A percentile compares a stretch with the other conserved stretches of the same genome.
Evolutionary conservation across 768 basidiomycete species (phyloP).

Genomic region (Amanita phalloides): DNA sequence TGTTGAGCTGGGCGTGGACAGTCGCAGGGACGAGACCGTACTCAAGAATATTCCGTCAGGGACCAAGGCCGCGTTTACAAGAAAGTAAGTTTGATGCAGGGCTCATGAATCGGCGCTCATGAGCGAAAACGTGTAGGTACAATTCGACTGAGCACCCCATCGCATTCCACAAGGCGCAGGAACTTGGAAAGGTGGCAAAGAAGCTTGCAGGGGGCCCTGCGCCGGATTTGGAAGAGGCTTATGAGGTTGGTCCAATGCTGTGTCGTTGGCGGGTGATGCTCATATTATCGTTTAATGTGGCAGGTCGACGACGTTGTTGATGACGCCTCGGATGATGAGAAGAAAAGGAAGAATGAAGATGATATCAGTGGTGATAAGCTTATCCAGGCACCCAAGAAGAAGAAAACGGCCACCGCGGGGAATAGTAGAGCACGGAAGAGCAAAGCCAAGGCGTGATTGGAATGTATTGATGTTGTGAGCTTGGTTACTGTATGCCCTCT

Average conservation of each 20-base stretch:
- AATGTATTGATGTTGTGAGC: too few relatives aligned
- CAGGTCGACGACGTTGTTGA: conserved; percentile 37
- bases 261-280: background rate
- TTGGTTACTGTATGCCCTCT: too few relatives aligned
- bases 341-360: conserved; percentile 17
- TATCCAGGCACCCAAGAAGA: conserved; percentile 28
- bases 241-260: conserved; percentile 43
- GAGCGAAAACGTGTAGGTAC: conserved; percentile 45
- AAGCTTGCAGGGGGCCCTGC: conserved; percentile 64
- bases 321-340: conserved; percentile 42
- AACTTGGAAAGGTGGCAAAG: conserved; percentile 72
- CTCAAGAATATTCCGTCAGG: conserved; percentile 77
- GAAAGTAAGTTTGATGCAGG: conserved; percentile 42
- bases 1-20: conserved; percentile 85
- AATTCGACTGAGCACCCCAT: conserved; percentile 87
- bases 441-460: conserved; percentile 1
- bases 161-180: conserved; percentile 84
- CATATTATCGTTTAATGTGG: background rate
- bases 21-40: conserved; percentile 61
- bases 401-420: conserved; percentile 23
- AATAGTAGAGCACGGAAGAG: conserved; percentile 8
- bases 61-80: conserved; percentile 79
- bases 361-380: conserved; percentile 24
- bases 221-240: conserved; percentile 90
- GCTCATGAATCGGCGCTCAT: background rate